Base-by-base conservation (phyloP, 2,329 filamentous ascomycete genomes). In the Alternaria dauci region DNA sequence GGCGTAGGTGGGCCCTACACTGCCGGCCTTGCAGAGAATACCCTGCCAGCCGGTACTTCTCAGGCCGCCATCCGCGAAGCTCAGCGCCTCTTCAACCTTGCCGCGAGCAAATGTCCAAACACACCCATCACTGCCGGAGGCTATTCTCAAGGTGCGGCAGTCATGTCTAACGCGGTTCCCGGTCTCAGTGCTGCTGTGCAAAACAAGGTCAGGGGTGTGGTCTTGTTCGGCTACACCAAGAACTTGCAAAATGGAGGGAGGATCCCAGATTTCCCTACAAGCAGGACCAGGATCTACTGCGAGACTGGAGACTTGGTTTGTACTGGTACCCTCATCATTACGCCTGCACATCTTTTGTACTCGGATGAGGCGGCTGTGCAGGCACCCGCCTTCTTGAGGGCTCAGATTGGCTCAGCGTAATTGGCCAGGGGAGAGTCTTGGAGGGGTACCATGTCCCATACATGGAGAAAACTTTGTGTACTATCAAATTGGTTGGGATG, bases 121-220 rank as follows among this genome's bases (percentile, higher is more conserved):
- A 74, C 78, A 16, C 71, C 69, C 28, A 66, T 81, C 30, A 71
- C 79, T 28, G 74, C 74, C 14, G 76, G 75, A 16, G 79, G 78
- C 5, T 81, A 80, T 62, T 79, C 71, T 52, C 78, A 80, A 71
- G 77, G 78, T 36, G 71, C 76, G 25, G 78, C 78, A 8, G 62
- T 79, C 52, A 77, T 77, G 52, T 71, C 74, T 11, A 68, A 63
- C 34, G 66, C 76, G 8, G 71, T 79, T 52, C 54, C 68, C 14
- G 61, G 62, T 16, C 66, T 77, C 3, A 67, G 67, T 30, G 23
- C 65, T n/a, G 55, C 62, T 16, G 69, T 77, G 20, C 71, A 70
- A 56, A 61, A 66, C 38, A 68, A 71, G 44, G 67, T 79, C 60
- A 74, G 72, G 32, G 77, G 77, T 28, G 73, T 76, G 3, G 76